Conservation (phyloP, 345 rosid genomes). For the Nasturtium officinale region DNA sequence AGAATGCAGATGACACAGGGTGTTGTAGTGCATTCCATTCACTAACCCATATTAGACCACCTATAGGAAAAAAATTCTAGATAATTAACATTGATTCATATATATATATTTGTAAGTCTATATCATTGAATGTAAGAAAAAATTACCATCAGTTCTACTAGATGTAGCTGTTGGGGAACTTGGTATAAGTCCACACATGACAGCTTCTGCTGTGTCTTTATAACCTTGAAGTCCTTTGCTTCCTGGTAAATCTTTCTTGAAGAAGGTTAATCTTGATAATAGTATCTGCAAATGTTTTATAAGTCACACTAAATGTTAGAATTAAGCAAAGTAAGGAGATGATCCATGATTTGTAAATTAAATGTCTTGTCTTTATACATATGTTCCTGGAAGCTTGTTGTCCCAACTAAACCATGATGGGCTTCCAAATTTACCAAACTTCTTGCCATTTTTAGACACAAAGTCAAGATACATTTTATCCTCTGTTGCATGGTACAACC, state of each 20-base stretch:
- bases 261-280: constrained; percentile 64
- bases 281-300: constrained; percentile 55
- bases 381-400: constrained; percentile 80
- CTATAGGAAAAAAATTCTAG: constrained; percentile 42
- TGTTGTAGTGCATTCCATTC: constrained; percentile 82
- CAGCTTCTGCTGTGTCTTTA: constrained; percentile 65
- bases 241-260: constrained; percentile 54
- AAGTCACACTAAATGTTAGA: background rate
- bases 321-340: background rate
- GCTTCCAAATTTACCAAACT: constrained; percentile 61
- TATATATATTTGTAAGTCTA: background rate
- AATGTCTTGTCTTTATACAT: constrained; percentile 44
- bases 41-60: constrained; percentile 85
- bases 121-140: constrained; percentile 8
- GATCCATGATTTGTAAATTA: background rate
- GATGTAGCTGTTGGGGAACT: constrained; percentile 77
- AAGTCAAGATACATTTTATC: constrained; percentile 64
- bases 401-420: constrained; percentile 96
- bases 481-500: constrained; percentile 79
- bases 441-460: constrained; percentile 64
- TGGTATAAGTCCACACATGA: constrained; percentile 80
- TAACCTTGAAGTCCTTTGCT: constrained; percentile 64
- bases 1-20: constrained; percentile 77
- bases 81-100: background rate
- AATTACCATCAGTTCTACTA: constrained; percentile 72